Conservation (phyloP, 768 basidiomycete genomes). For the Cystobasidium tubakii region DNA sequence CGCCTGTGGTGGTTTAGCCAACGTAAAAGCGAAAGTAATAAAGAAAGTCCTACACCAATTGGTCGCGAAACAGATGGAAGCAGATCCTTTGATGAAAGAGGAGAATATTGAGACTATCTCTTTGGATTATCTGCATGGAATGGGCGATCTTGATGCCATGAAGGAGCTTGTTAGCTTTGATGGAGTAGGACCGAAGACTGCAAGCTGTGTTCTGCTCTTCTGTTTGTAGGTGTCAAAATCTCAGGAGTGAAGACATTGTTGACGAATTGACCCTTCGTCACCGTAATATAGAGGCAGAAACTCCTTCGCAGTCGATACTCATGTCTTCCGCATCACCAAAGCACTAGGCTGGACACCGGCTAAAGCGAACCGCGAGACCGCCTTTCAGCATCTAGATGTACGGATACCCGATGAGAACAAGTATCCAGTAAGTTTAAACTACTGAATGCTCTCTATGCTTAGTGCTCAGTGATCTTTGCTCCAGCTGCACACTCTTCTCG, state of each 20-base stretch:
- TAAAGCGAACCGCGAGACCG: conserved; percentile 37
- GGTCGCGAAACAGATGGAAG: conserved; percentile 33
- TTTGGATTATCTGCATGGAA: conserved; percentile 40
- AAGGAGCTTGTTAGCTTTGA: conserved; percentile 42
- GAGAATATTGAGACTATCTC: conserved; percentile 29
- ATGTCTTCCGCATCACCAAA: conserved; percentile 44
- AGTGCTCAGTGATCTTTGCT: not conserved
- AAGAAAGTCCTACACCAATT: conserved; percentile 36
- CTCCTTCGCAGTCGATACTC: conserved; percentile 46
- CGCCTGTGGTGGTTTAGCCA: conserved; percentile 43
- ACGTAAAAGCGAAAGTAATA: conserved; percentile 44
- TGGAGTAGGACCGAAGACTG: conserved; percentile 43
- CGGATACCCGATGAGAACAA: conserved; percentile 27
- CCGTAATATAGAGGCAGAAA: conserved; percentile 35
- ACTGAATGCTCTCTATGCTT: not conserved
- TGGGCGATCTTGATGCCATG: conserved; percentile 43
- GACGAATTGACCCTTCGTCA: not conserved
- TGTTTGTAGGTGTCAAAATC: conserved; percentile 35
- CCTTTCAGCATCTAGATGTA: conserved; percentile 37
- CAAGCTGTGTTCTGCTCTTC: conserved; percentile 45
- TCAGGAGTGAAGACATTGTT: not conserved
- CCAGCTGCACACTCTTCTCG: conserved; percentile 42
- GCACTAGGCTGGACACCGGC: conserved; percentile 44
- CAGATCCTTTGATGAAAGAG: conserved; percentile 27
- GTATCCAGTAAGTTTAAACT: conserved; percentile 23